phyloP scores from a whole-genome alignment of 208 protist species.

The Leptomonas pyrrhocoris region DNA sequence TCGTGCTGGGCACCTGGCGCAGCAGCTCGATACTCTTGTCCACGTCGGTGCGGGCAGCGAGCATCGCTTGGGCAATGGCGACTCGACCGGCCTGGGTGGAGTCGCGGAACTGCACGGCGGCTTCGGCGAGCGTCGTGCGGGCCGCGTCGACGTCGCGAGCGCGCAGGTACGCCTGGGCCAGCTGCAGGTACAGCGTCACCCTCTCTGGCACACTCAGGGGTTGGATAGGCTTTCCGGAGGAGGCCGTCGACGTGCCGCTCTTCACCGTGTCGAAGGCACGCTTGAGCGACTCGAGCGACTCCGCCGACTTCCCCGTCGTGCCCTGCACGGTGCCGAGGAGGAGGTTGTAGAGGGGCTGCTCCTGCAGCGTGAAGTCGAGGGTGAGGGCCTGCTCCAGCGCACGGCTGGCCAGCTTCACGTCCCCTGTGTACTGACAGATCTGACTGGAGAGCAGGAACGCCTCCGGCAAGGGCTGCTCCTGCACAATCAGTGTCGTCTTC shows the following conservation, averaged over 20 bases:
- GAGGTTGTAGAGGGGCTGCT: constrained; percentile 92
- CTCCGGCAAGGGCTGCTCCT: constrained; percentile 80
- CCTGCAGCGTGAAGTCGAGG: constrained; percentile 93
- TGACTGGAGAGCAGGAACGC: constrained; percentile 91
- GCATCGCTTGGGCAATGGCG: constrained; percentile 84
- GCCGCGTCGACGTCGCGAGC: constrained; percentile 82
- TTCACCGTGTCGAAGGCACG: constrained; percentile 37
- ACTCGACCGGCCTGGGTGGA: constrained; percentile 80
- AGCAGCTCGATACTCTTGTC: constrained; percentile 86
- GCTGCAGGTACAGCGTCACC: constrained; percentile 88
- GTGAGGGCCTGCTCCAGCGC: constrained; percentile 92
- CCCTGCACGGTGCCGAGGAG: constrained; percentile 85
- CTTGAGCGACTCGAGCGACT: constrained; percentile 78
- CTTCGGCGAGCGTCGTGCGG: constrained; percentile 66
- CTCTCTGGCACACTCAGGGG: constrained; percentile 81
- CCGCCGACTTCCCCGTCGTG: constrained; percentile 61
- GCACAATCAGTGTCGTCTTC: constrained; percentile 58
- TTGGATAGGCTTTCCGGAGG: constrained; percentile 65
- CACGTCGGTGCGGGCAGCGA: constrained; percentile 81
- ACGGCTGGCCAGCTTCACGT: constrained; percentile 72
- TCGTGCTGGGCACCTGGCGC: constrained; percentile 66
- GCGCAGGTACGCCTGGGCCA: constrained; percentile 79
- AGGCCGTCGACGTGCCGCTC: constrained; percentile 20
- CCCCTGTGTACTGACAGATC: constrained; percentile 86
- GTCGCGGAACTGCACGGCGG: constrained; percentile 58